These are phyloP conservation scores for Phytophthora sojae DNA, from an alignment of 352 stramenopile species.

Conservation along the genomic window DNA sequence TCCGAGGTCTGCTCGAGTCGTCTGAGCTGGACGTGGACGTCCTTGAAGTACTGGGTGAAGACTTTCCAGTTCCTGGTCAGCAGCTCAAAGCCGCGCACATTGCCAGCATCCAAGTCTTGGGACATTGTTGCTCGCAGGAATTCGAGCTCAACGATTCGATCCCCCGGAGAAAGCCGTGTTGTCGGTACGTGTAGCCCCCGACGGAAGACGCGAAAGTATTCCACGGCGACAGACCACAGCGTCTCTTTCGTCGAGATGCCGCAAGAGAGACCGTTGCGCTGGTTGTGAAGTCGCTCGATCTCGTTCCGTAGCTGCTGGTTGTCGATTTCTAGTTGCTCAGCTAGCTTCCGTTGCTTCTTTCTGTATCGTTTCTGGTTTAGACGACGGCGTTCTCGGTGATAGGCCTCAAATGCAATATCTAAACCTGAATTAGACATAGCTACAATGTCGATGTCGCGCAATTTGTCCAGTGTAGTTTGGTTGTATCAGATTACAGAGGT, in stretches of 20 bases:
- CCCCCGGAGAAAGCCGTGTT: too few species aligned
- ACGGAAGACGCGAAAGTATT: background rate
- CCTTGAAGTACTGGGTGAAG: conserved; percentile 5
- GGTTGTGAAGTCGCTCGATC: conserved; percentile 1
- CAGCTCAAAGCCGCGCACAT: background rate
- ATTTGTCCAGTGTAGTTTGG: too few species aligned
- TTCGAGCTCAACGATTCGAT: background rate
- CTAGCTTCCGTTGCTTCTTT: background rate
- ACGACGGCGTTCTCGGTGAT: background rate
- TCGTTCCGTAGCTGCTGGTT: background rate
- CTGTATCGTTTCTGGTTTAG: background rate
- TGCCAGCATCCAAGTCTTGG: background rate
- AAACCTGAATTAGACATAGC: too few species aligned
- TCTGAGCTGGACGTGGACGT: background rate
- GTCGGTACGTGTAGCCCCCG: too few species aligned
- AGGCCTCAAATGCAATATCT: background rate
- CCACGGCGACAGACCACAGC: background rate
- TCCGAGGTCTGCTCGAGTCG: conserved; percentile 1
- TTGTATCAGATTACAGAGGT: background rate
- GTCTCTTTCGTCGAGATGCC: background rate
- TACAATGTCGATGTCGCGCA: too few species aligned
- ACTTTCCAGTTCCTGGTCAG: conserved; percentile 7
- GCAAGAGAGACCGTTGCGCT: background rate
- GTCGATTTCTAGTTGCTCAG: background rate
- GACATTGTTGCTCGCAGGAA: background rate